Evolutionary conservation across 2,329 filamentous ascomycete genomes (phyloP).

Genomic region (Allantophomopsis lycopodina): DNA sequence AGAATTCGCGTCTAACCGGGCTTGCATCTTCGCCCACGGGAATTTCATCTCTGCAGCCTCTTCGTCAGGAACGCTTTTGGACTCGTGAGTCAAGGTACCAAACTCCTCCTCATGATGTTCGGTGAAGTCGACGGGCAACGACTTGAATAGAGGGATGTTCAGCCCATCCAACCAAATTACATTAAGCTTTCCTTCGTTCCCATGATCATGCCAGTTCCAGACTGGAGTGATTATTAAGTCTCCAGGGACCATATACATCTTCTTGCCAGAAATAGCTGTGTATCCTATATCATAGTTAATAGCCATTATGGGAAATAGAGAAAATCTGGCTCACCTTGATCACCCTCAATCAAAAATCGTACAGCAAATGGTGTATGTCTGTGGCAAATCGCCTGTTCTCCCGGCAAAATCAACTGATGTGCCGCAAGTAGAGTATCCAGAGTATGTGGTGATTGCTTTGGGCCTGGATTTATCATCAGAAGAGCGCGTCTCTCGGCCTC

Average conservation of each 20-base stretch:
- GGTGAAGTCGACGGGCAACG: conserved; percentile 29
- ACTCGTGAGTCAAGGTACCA: conserved; percentile 22
- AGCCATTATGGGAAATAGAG: too few species aligned
- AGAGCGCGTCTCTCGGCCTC: conserved; percentile 1
- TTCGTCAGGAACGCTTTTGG: not conserved
- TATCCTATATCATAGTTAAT: conserved; percentile 21
- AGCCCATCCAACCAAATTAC: conserved; percentile 33
- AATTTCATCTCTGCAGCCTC: conserved; percentile 11
- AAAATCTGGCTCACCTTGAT: not conserved
- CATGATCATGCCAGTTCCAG: conserved; percentile 34
- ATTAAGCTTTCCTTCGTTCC: conserved; percentile 27
- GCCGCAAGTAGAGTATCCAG: conserved; percentile 1
- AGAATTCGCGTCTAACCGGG: conserved; percentile 14
- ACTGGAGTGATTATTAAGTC: conserved; percentile 31
- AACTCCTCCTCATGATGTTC: conserved; percentile 21
- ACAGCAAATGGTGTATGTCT: conserved; percentile 1
- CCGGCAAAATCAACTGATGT: conserved; percentile 1
- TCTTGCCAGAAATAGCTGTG: conserved; percentile 26
- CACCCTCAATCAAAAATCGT: conserved; percentile 1
- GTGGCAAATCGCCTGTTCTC: conserved; percentile 1
- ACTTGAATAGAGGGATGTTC: conserved; percentile 26
- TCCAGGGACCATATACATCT: conserved; percentile 26
- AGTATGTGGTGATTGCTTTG: not conserved
- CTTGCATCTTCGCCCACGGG: conserved; percentile 24
- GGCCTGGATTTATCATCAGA: conserved; percentile 1